Evolutionary conservation across 345 rosid genomes (phyloP).

Genomic region (Eucalyptus polybractea): DNA sequence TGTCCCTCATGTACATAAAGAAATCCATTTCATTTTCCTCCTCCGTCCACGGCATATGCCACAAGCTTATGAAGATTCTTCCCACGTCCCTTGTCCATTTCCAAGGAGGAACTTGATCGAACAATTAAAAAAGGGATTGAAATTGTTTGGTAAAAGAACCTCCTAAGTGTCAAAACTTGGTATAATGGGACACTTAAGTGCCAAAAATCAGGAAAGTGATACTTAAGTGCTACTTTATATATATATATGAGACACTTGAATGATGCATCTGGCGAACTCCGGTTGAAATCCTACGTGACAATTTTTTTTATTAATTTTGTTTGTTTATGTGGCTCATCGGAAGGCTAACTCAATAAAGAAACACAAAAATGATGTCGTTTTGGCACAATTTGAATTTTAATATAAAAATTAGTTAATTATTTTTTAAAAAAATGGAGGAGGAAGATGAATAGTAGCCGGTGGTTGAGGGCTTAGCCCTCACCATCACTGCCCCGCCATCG

Average conservation of each 20-base stretch:
- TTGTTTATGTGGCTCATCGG: rapidly evolving
- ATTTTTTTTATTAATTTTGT: too few species aligned
- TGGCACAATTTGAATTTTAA: too few species aligned
- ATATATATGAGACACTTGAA: too few species aligned
- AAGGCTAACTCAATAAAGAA: rapidly evolving
- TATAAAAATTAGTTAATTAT: too few species aligned
- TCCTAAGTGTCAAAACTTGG: rapidly evolving
- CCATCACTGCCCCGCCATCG: rapidly evolving
- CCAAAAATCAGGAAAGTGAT: too few species aligned
- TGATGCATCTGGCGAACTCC: rapidly evolving
- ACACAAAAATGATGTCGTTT: rapidly evolving
- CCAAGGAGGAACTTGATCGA: not conserved
- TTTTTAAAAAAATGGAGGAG: too few species aligned
- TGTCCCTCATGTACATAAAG: not conserved
- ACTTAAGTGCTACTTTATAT: too few species aligned
- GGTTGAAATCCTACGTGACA: rapidly evolving
- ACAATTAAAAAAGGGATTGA: not conserved
- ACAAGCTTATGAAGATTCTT: not conserved
- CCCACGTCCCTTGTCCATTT: not conserved
- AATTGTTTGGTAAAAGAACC: not conserved
- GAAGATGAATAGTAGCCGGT: rapidly evolving
- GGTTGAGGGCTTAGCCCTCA: rapidly evolving
- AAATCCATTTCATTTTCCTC: not conserved
- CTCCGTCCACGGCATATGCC: not conserved
- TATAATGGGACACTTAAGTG: too few species aligned